Conservation (phyloP, 208 protist genomes). For the Trypanosoma lewisi region DNA sequence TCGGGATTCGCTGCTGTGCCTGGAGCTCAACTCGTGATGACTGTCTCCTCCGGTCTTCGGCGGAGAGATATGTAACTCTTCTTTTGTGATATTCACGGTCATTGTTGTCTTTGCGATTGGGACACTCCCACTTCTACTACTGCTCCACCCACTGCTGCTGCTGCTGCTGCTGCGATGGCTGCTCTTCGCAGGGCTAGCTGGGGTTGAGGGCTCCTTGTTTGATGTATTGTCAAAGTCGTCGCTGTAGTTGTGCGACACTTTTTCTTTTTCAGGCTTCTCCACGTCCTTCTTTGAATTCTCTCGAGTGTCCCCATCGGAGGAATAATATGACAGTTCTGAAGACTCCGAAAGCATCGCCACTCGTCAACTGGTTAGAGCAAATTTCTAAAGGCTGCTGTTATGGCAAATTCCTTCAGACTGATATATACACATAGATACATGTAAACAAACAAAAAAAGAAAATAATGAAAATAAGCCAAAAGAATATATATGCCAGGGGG, state of each 20-base stretch:
- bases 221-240: neutral
- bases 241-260: neutral
- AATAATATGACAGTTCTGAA: neutral
- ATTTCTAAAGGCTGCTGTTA: neutral
- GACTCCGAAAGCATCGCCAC: neutral
- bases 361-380: neutral
- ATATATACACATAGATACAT: too few species aligned
- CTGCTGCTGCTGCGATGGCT: neutral
- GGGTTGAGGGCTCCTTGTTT: neutral
- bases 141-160: too few species aligned
- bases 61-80: neutral
- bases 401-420: too few species aligned
- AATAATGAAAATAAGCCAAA: too few species aligned
- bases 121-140: too few species aligned
- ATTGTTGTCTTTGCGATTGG: too few species aligned
- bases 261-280: neutral
- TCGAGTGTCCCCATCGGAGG: neutral
- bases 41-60: neutral
- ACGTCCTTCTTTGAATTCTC: neutral
- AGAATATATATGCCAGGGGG: too few species aligned
- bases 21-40: neutral
- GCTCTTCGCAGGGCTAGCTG: neutral
- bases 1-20: neutral
- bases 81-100: neutral
- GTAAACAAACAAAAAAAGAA: too few species aligned